phyloP scores from a whole-genome alignment of 2,329 filamentous ascomycete genomes.

The Ascochyta lentis region DNA sequence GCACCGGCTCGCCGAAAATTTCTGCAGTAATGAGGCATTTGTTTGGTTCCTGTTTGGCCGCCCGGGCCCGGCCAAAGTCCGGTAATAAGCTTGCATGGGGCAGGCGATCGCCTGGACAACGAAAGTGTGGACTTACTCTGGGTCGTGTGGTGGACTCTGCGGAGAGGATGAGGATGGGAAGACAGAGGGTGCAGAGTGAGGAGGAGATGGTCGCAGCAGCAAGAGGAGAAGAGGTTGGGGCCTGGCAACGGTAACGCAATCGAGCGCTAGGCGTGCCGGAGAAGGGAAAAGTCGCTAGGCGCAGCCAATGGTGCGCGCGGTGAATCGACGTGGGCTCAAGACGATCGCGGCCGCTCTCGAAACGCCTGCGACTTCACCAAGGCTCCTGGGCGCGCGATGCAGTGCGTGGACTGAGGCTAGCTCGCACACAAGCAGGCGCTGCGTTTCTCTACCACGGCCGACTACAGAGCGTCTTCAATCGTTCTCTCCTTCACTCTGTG shows the following conservation, averaged over 20 bases:
- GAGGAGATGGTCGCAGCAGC: conserved; percentile 14
- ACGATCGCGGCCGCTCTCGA: conserved; percentile 20
- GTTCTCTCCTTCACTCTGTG: conserved; percentile 8
- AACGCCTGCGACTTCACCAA: conserved; percentile 19
- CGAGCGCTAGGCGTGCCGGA: conserved; percentile 10
- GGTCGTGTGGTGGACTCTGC: conserved; percentile 23
- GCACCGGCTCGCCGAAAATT: conserved; percentile 41
- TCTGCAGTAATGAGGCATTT: conserved; percentile 47
- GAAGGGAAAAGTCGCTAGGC: conserved; percentile 8
- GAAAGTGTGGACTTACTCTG: conserved; percentile 39
- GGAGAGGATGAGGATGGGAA: conserved; percentile 13
- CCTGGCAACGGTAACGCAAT: conserved; percentile 17
- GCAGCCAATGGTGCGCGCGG: conserved; percentile 7
- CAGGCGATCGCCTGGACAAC: conserved; percentile 27
- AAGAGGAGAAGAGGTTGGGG: conserved; percentile 20
- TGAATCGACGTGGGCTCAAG: conserved; percentile 11
- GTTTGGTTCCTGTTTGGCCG: conserved; percentile 36
- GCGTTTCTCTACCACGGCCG: background rate
- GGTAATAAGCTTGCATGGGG: conserved; percentile 34
- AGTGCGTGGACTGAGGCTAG: conserved; percentile 4
- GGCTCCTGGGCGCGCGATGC: conserved; percentile 1
- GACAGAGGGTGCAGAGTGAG: conserved; percentile 17
- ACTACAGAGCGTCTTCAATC: background rate
- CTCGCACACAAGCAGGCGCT: background rate
- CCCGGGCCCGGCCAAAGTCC: conserved; percentile 39